Conservation (phyloP, 805 yeast species). For the Myxozyma monticola region DNA sequence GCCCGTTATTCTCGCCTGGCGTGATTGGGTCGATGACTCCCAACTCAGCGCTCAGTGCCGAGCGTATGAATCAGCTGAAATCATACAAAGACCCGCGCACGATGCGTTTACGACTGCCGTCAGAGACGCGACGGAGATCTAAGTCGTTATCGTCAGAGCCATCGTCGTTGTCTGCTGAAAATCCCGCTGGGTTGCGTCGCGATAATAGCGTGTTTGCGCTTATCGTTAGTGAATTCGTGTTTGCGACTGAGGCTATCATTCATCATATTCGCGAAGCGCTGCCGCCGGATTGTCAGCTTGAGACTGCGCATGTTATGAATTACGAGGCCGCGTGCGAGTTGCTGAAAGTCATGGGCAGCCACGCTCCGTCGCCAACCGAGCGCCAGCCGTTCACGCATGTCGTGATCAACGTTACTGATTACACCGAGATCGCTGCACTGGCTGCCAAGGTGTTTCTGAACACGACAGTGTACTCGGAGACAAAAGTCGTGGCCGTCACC, state of each 20-base stretch:
- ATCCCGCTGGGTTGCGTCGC: background rate
- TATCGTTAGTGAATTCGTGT: slow-evolving; percentile 35
- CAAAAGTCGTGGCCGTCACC: slow-evolving; percentile 28
- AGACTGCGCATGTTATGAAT: slow-evolving; percentile 21
- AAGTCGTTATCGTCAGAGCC: background rate
- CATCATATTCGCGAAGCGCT: slow-evolving; percentile 36
- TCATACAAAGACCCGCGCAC: slow-evolving; percentile 13
- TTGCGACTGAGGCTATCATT: slow-evolving; percentile 34
- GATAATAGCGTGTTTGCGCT: slow-evolving; percentile 15
- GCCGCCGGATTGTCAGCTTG: slow-evolving; percentile 13
- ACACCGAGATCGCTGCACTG: slow-evolving; percentile 25
- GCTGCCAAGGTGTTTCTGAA: slow-evolving; percentile 22
- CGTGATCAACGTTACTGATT: slow-evolving; percentile 34
- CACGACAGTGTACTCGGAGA: slow-evolving; percentile 14
- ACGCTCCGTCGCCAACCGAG: background rate
- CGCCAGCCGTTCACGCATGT: slow-evolving; percentile 35
- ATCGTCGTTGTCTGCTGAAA: background rate
- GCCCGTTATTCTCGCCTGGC: background rate
- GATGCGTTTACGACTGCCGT: slow-evolving; percentile 23
- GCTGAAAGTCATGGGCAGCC: slow-evolving; percentile 6
- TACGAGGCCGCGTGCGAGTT: slow-evolving; percentile 19
- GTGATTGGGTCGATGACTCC: background rate
- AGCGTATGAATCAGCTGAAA: slow-evolving; percentile 10
- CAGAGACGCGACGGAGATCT: slow-evolving; percentile 11
- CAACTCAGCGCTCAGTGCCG: background rate